Evolutionary conservation across 139 green algal genomes (phyloP).

Genomic region (Chlamydomonas asymmetrica): DNA sequence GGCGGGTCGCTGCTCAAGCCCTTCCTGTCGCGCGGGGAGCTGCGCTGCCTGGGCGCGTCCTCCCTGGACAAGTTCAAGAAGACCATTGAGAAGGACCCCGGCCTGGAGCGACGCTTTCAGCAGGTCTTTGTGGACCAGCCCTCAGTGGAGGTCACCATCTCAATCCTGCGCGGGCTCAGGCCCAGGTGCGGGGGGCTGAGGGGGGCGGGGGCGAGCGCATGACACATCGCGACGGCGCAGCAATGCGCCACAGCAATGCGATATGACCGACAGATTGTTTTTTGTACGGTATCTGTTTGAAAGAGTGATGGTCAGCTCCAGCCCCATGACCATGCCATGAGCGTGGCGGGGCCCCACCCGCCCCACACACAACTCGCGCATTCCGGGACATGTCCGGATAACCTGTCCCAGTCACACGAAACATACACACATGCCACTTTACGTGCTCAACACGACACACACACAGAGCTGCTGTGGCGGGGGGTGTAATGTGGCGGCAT

Average conservation of each 20-base stretch:
- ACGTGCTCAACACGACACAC: too few relatives aligned
- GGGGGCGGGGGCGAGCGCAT: constrained; percentile 19
- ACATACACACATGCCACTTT: not conserved
- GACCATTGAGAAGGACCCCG: constrained; percentile 98
- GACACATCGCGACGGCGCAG: not conserved
- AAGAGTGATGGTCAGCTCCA: too few relatives aligned
- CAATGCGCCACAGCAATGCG: too few relatives aligned
- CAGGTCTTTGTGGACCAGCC: constrained; percentile 92
- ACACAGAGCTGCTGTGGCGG: too few relatives aligned
- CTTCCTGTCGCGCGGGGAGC: constrained; percentile 88
- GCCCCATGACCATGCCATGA: too few relatives aligned
- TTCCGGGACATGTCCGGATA: too few relatives aligned
- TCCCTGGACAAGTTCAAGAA: constrained; percentile 98
- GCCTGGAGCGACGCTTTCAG: constrained; percentile 94
- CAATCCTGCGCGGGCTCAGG: constrained; percentile 91
- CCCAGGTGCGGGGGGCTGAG: constrained; percentile 86
- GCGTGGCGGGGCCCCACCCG: too few relatives aligned
- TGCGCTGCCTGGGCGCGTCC: constrained; percentile 95
- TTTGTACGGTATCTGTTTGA: too few relatives aligned
- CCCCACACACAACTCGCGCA: too few relatives aligned
- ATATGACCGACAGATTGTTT: too few relatives aligned
- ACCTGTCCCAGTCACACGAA: too few relatives aligned
- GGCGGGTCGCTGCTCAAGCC: constrained; percentile 95
- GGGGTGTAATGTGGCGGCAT: not conserved
- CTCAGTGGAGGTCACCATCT: constrained; percentile 84